A percentile compares a stretch with the other conserved stretches of the same genome.
phyloP scores from a whole-genome alignment of 2,329 filamentous ascomycete species.

The Westerdykella sp. region DNA sequence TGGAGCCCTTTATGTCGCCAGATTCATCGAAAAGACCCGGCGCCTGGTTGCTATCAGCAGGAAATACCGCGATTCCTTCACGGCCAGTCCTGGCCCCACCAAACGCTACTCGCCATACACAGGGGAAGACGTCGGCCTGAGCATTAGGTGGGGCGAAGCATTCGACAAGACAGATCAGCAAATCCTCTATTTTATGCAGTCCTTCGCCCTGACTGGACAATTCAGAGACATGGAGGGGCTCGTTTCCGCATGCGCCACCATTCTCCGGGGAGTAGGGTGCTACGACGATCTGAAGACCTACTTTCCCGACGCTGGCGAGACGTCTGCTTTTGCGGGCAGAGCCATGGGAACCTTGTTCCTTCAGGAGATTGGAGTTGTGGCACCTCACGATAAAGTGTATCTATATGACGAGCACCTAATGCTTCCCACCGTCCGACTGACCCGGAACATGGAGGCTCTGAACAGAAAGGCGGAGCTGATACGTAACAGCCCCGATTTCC shows the following conservation, averaged over 20 bases:
- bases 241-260: constrained; percentile 56
- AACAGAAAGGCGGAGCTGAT: constrained; percentile 27
- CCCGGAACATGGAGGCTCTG: constrained; percentile 40
- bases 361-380: constrained; percentile 66
- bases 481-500: constrained; percentile 31
- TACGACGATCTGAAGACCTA: constrained; percentile 45
- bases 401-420: constrained; percentile 54
- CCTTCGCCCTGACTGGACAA: constrained; percentile 45
- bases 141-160: constrained; percentile 15
- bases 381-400: constrained; percentile 63
- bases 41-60: constrained; percentile 38
- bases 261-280: constrained; percentile 56
- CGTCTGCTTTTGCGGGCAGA: not conserved
- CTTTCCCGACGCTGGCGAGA: not conserved
- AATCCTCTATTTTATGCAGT: constrained; percentile 62
- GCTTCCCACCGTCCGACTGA: constrained; percentile 45
- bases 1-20: constrained; percentile 26
- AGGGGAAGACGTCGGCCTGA: constrained; percentile 10
- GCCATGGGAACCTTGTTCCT: constrained; percentile 58
- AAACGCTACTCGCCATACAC: constrained; percentile 23
- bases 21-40: constrained; percentile 39
- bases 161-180: constrained; percentile 50
- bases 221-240: constrained; percentile 43
- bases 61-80: constrained; percentile 27
- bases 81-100: constrained; percentile 36